Evolutionary conservation across 2,329 filamentous ascomycete genomes (phyloP).

Genomic region (Passalora sequoiae): DNA sequence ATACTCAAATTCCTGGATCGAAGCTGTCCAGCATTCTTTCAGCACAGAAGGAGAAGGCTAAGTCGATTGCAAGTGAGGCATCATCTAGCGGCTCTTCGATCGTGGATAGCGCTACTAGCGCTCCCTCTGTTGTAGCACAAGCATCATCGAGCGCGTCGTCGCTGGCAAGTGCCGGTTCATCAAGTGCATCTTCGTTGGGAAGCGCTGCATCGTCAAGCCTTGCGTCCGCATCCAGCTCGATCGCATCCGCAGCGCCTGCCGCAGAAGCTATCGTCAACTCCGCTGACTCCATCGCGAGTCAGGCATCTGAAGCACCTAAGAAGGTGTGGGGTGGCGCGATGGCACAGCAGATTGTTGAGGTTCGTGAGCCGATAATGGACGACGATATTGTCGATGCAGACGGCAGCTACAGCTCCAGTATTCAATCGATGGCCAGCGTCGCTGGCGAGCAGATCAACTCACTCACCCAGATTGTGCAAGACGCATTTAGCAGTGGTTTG

Average conservation of each 20-base stretch:
- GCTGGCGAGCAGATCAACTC: conserved; percentile 51
- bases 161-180: conserved; percentile 25
- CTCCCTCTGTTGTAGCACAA: conserved; percentile 16
- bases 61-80: conserved; percentile 14
- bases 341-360: conserved; percentile 47
- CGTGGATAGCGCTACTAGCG: conserved; percentile 7
- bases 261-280: conserved; percentile 15
- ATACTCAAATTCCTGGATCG: conserved; percentile 14
- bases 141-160: conserved; percentile 25
- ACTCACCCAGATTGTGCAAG: conserved; percentile 52
- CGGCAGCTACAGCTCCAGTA: conserved; percentile 47
- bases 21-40: conserved; percentile 25
- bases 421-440: conserved; percentile 48
- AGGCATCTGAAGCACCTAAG: conserved; percentile 21
- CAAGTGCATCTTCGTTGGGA: conserved; percentile 26
- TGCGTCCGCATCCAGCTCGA: conserved; percentile 19
- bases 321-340: conserved; percentile 54
- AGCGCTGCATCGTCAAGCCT: conserved; percentile 29
- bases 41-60: conserved; percentile 10
- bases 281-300: conserved; percentile 13
- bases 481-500: conserved; percentile 49
- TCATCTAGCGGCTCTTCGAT: conserved; percentile 15
- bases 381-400: conserved; percentile 38
- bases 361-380: conserved; percentile 47
- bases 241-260: conserved; percentile 13